Base-by-base conservation (phyloP, 345 rosid genomes). In the Syzygium grande region DNA sequence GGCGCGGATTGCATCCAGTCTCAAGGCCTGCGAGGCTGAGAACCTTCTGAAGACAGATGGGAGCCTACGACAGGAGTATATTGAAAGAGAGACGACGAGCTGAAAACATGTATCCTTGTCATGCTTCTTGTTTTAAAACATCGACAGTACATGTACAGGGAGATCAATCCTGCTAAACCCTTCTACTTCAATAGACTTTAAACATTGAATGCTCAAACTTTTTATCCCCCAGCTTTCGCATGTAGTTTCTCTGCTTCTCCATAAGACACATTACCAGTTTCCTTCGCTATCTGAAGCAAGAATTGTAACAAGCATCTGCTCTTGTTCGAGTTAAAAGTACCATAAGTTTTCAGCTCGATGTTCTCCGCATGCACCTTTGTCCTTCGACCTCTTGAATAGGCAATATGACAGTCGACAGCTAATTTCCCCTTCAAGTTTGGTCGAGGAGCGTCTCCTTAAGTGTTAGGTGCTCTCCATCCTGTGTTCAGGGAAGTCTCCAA, bases 201-300 rank as follows among this genome's bases (percentile, higher is more conserved):
- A 8, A 68, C 23, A 17, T 30, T 1, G 0, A 30, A 65, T 30
- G 78, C 30, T 29, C 23, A 8, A 16, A 68, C 41, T 68, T 30
- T 17, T 16, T 16, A 30, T 30, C 0, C 0, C 77, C 9, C 6
- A 0, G 43, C 0, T 68, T 68, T 68, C 0, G 23, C 34, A 11
- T 65, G 23, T 4, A 65, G 43, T 30, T 68, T 65, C 78, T 8
- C 43, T 30, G 78, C 78, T 30, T 65, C 43, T 30, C 43, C 8
- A 4, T 16, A 15, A 8, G 78, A 10, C 78, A 65, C 15, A 0
- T 29, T 30, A 38, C 78, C 11, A 30, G 22, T 65, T 0, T 65
- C 78, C 0, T 65, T 30, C 0, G 23, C 43, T 9, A 16, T 16
- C 79, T 16, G 79, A 11, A 34, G 46, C 79, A 68, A 68, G 79